These are phyloP conservation scores for Spiromastix sp. DNA, from an alignment of 2,329 filamentous ascomycete species.

Conservation along the genomic window DNA sequence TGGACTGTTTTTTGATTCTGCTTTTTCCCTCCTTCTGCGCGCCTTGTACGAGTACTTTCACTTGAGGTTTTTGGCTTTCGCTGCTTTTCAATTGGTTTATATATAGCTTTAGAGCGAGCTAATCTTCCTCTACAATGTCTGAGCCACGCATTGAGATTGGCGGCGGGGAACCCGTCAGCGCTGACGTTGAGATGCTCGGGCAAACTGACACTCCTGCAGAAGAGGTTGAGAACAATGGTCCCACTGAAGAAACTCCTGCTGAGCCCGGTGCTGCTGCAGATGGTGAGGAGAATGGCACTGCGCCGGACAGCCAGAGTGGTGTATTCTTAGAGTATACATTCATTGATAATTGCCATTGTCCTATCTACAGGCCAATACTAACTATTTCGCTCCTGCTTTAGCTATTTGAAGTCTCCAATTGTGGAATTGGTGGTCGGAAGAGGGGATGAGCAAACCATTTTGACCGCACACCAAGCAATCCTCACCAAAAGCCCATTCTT, in stretches of 20 bases:
- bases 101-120: too few species aligned
- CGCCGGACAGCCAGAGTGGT: constrained; percentile 2
- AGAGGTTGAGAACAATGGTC: constrained; percentile 1
- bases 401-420: constrained; percentile 58
- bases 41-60: too few species aligned
- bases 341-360: not conserved
- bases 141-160: constrained; percentile 9
- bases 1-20: too few species aligned
- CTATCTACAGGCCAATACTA: not conserved
- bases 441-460: constrained; percentile 48
- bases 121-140: too few species aligned
- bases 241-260: not conserved
- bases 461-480: constrained; percentile 72
- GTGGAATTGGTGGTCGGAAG: constrained; percentile 57
- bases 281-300: not conserved
- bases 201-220: constrained; percentile 6
- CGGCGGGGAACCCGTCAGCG: constrained; percentile 4
- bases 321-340: constrained; percentile 5
- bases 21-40: too few species aligned
- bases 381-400: constrained; percentile 8
- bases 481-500: constrained; percentile 68
- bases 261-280: constrained; percentile 1
- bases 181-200: constrained; percentile 20
- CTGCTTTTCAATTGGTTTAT: too few species aligned
- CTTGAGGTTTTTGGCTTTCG: too few species aligned